Evolutionary conservation across 805 yeast genomes (phyloP), one percentile per base, ranked within the genome.

Genomic region (Yamadazyma tumulicola): DNA sequence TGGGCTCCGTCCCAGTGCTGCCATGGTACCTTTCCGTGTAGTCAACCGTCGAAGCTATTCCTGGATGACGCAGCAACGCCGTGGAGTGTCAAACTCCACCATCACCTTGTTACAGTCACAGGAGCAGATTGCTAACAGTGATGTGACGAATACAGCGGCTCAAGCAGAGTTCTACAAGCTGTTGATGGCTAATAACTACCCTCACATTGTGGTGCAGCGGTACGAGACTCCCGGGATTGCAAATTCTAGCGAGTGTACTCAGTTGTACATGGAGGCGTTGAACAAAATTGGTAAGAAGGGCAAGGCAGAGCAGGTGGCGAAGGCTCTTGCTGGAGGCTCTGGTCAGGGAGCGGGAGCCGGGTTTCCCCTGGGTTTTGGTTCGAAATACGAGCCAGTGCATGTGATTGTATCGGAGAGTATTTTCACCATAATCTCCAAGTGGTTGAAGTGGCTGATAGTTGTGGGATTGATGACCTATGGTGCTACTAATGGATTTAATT

Each of bases 221-320:
- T 94, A 76, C 56, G 97, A 94, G 57, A 84, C 94, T 6, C 84
- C 93, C 0, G 96, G 96, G n/a, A 85, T 93, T 35, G 93, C 95
- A 7, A 66, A 81, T 9, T 80, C 85, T 37, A 72, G 77, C 2
- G 94, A 84, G 43, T 85, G 97, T 64, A 79, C 87, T 34, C 73
- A 72, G 42, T 66, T 85, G 24, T 93, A 93, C 57, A 67, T 79
- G 39, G 86, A 83, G 43, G 97, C 97, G 2, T 67, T 93, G 48
- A 77, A 75, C 46, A 78, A 77, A 50, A 67, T 80, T 42, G 96
- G 96, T 26, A 81, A 85, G 48, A 68, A 70, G 42, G 81, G 79
- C 33, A 87, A 85, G 56, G 93, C 95, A 3, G 87, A 77, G 42
- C 74, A 78, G 34, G 76, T 80, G 25, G 72, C 34, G 33, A 33